Evolutionary conservation across 129 eudicot genomes (phyloP).

Genomic region (Centaurea solstitialis): DNA sequence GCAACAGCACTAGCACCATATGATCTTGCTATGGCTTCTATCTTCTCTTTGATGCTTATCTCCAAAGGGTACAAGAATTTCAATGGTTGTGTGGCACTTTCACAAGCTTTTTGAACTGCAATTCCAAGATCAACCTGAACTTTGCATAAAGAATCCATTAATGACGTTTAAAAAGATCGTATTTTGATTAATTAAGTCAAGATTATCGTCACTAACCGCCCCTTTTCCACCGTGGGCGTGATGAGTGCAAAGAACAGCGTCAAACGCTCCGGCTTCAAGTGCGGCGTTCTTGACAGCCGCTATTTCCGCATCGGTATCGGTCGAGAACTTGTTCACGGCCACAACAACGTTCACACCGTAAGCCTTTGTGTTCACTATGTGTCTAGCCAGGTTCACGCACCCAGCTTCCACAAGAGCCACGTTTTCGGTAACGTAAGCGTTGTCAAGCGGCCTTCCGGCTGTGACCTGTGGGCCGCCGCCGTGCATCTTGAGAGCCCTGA

Average conservation of each 20-base stretch:
- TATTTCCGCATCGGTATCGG: conserved; percentile 93
- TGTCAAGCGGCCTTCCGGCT: conserved; percentile 94
- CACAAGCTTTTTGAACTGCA: conserved; percentile 96
- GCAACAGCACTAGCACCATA: conserved; percentile 97
- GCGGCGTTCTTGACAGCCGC: conserved; percentile 79
- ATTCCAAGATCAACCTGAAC: conserved; percentile 76
- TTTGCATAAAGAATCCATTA: not conserved
- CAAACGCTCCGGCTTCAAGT: conserved; percentile 91
- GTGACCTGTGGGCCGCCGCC: conserved; percentile 97
- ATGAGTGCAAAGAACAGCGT: conserved; percentile 94
- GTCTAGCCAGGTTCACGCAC: conserved; percentile 82
- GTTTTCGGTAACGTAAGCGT: conserved; percentile 81
- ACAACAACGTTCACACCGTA: conserved; percentile 97
- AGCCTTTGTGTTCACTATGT: conserved; percentile 80
- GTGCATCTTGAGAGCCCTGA: conserved; percentile 97
- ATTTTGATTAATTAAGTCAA: not conserved
- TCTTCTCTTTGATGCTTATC: conserved; percentile 80
- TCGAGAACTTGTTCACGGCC: conserved; percentile 82
- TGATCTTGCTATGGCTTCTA: conserved; percentile 89
- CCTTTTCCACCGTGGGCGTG: conserved; percentile 99
- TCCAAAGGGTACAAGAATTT: conserved; percentile 92
- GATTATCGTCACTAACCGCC: conserved; percentile 67
- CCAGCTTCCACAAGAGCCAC: conserved; percentile 94
- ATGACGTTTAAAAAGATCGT: not conserved
- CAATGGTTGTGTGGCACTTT: conserved; percentile 67